A percentile compares a stretch with the other conserved stretches of the same genome.
Evolutionary conservation across 225 moss, liverwort and hornwort genomes (phyloP).

Genomic region (Pseudoscleropodium purum): DNA sequence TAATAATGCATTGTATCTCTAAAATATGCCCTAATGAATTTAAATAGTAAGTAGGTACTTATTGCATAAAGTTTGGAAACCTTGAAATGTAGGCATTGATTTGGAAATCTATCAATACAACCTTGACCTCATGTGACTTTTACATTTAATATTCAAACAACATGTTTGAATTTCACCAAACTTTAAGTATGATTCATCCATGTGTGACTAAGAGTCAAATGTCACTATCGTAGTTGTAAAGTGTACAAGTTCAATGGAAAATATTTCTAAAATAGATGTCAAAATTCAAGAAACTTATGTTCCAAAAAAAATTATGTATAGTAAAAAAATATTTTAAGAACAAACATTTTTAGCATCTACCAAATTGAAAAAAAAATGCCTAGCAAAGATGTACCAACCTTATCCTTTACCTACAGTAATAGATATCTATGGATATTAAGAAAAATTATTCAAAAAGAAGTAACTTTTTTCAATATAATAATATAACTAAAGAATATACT

Average conservation of each 20-base stretch:
- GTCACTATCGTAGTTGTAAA: background rate
- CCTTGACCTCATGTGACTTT: background rate
- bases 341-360: background rate
- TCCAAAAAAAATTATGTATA: background rate
- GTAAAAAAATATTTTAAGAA: background rate
- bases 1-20: background rate
- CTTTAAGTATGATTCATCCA: background rate
- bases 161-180: background rate
- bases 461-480: background rate
- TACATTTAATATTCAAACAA: background rate
- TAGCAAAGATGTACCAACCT: background rate
- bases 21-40: background rate
- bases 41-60: background rate
- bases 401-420: accelerated
- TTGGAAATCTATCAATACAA: background rate
- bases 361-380: background rate
- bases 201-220: background rate
- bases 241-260: background rate
- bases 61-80: background rate
- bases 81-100: background rate
- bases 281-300: background rate
- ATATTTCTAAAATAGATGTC: background rate
- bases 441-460: background rate
- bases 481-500: background rate
- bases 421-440: background rate